Evolutionary conservation across 106 monocot genomes (phyloP).

Genomic region (Xerophyta viscosa): DNA sequence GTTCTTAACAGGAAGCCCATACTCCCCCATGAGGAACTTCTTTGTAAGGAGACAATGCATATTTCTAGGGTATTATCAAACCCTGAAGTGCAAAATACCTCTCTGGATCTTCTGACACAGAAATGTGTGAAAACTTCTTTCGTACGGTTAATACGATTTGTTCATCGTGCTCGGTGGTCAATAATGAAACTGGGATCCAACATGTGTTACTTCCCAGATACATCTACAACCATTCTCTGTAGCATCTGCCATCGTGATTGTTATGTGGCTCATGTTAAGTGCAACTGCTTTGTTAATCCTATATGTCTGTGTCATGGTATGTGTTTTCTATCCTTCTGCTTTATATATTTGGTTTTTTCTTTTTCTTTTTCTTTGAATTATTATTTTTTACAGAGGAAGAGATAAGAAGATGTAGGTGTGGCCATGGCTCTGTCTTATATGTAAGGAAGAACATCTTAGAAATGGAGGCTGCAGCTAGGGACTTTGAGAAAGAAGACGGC

Average conservation of each 20-base stretch:
- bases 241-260: constrained; percentile 56
- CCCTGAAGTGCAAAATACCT: not conserved
- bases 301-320: constrained; percentile 69
- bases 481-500: constrained; percentile 45
- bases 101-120: constrained; percentile 20
- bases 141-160: constrained; percentile 55
- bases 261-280: constrained; percentile 44
- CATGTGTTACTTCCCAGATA: constrained; percentile 1
- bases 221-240: constrained; percentile 18
- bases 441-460: constrained; percentile 37
- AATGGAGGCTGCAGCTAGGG: constrained; percentile 27
- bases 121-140: constrained; percentile 40
- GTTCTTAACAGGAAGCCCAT: constrained; percentile 64
- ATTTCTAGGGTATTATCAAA: constrained; percentile 20
- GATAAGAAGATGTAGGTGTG: constrained; percentile 34
- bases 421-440: constrained; percentile 16
- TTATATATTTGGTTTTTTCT: too few species aligned
- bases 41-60: constrained; percentile 77
- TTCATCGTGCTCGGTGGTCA: constrained; percentile 35
- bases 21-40: constrained; percentile 82
- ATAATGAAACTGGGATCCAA: constrained; percentile 31
- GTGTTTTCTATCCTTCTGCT: not conserved
- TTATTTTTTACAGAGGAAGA: constrained; percentile 28
- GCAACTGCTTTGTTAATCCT: constrained; percentile 37
- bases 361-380: too few species aligned